These are phyloP conservation scores for Leccinum longicurvipes DNA, from an alignment of 768 basidiomycete species.

Conservation along the genomic window DNA sequence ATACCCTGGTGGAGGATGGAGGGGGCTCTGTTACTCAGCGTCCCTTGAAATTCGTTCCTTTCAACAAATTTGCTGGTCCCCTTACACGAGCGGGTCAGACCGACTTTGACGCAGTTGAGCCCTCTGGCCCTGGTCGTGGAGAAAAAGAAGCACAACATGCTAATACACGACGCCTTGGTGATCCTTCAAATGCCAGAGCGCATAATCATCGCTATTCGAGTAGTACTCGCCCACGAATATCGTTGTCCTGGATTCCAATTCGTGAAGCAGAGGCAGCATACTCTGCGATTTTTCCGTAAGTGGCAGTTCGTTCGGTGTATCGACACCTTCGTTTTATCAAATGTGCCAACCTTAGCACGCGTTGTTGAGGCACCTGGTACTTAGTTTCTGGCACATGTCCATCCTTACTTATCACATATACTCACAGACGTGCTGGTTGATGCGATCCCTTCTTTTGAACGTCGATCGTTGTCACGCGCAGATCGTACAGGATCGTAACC, in stretches of 20 bases:
- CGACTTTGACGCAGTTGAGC: not conserved
- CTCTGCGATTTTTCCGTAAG: conserved; percentile 26
- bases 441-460: not conserved
- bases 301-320: not conserved
- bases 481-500: not conserved
- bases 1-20: conserved; percentile 10
- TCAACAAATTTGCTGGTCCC: conserved; percentile 18
- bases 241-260: conserved; percentile 24
- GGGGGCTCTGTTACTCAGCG: conserved; percentile 15
- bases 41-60: conserved; percentile 28
- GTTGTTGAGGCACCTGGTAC: not conserved
- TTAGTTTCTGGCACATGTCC: not conserved
- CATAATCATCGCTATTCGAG: not conserved
- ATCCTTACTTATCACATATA: not conserved
- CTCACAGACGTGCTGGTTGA: not conserved
- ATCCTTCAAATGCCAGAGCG: not conserved
- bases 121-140: not conserved
- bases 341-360: not conserved
- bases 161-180: not conserved
- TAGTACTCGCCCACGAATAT: conserved; percentile 6
- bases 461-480: not conserved
- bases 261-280: conserved; percentile 29
- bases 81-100: not conserved
- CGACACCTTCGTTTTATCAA: conserved; percentile 1
- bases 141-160: not conserved